phyloP scores from a whole-genome alignment of 768 basidiomycete genomes.

The Pseudohyphozyma bogoriensis region DNA sequence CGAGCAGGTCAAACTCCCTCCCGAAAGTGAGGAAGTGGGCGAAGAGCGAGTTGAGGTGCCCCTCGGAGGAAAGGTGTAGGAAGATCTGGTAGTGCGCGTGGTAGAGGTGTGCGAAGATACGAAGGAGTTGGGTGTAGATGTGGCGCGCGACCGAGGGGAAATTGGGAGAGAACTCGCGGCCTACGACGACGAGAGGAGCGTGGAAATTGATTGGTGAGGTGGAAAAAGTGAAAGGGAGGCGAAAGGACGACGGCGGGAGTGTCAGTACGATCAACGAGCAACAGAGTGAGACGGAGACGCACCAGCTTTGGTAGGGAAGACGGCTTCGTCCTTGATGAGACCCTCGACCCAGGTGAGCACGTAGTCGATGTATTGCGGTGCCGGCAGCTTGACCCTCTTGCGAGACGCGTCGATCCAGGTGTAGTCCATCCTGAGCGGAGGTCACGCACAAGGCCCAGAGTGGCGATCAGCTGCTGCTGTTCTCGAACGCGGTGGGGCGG shows the following conservation, averaged over 20 bases:
- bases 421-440: conserved; percentile 62
- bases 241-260: neutral
- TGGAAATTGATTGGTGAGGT: neutral
- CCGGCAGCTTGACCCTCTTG: conserved; percentile 74
- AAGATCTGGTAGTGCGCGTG: conserved; percentile 79
- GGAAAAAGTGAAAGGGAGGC: neutral
- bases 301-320: conserved; percentile 95
- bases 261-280: neutral
- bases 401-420: conserved; percentile 89
- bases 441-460: neutral
- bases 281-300: conserved; percentile 32
- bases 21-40: conserved; percentile 97
- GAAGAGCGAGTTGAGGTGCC: conserved; percentile 60
- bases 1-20: conserved; percentile 79
- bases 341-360: conserved; percentile 97
- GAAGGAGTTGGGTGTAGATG: conserved; percentile 90
- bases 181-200: conserved; percentile 40
- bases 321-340: conserved; percentile 81
- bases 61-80: conserved; percentile 83
- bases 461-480: neutral
- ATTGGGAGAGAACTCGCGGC: conserved; percentile 70
- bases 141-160: conserved; percentile 84
- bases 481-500: neutral
- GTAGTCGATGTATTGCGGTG: conserved; percentile 93
- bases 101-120: conserved; percentile 95